Conservation (phyloP, 257 asterid species). For the Gentiana dahurica region DNA sequence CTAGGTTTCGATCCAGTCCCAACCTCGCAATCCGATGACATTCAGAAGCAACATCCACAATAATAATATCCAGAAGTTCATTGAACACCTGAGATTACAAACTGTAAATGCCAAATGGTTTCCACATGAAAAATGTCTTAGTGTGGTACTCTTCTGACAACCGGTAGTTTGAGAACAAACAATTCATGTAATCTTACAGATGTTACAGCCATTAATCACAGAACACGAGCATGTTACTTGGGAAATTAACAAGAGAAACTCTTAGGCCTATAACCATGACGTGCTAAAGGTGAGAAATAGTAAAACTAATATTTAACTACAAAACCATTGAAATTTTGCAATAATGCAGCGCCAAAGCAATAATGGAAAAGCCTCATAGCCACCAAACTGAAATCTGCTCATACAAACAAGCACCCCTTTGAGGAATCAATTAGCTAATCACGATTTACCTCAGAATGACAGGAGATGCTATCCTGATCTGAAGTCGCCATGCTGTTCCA, state of each 20-base stretch:
- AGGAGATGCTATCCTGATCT: conserved; percentile 30
- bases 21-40: conserved; percentile 77
- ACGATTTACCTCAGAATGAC: conserved; percentile 43
- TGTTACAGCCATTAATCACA: too few species aligned
- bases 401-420: background rate
- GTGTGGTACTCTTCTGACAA: background rate
- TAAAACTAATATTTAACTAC: too few species aligned
- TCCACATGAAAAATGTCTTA: too few species aligned
- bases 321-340: too few species aligned
- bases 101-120: conserved; percentile 31
- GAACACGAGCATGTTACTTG: too few species aligned
- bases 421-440: background rate
- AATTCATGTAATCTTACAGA: background rate
- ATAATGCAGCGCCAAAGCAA: too few species aligned
- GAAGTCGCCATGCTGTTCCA: conserved; percentile 27
- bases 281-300: too few species aligned
- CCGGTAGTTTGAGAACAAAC: background rate
- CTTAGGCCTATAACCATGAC: too few species aligned
- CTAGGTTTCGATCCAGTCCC: conserved; percentile 82
- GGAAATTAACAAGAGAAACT: too few species aligned
- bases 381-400: background rate
- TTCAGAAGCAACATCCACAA: conserved; percentile 91
- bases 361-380: background rate
- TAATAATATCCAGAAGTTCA: conserved; percentile 68
- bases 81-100: conserved; percentile 39